Evolutionary conservation across 2,329 filamentous ascomycete genomes (phyloP).

Genomic region (Fusarium verrucosum): DNA sequence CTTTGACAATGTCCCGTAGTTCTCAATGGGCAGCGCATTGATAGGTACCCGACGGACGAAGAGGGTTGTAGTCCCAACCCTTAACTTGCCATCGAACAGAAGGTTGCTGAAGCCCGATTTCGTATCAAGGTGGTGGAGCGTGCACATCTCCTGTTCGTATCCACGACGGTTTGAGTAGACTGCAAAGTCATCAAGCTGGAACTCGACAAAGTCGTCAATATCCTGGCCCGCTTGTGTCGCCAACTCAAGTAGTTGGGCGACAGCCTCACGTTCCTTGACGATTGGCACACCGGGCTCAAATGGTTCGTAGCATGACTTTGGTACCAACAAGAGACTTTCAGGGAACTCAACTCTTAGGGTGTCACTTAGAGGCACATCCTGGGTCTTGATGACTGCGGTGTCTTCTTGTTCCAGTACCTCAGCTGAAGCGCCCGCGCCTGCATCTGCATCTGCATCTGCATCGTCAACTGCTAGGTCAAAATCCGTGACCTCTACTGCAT

Average conservation of each 20-base stretch:
- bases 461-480: neutral
- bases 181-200: constrained; percentile 66
- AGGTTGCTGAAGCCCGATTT: constrained; percentile 50
- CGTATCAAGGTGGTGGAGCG: constrained; percentile 62
- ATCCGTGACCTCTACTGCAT: neutral
- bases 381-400: neutral
- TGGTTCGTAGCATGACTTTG: constrained; percentile 46
- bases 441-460: neutral
- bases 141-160: constrained; percentile 61
- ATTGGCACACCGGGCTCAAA: constrained; percentile 44
- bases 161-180: constrained; percentile 58
- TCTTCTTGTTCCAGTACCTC: constrained; percentile 6
- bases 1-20: constrained; percentile 63
- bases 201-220: constrained; percentile 53
- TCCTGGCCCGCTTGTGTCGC: constrained; percentile 22
- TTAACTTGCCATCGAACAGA: constrained; percentile 70
- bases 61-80: constrained; percentile 50
- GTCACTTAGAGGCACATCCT: neutral
- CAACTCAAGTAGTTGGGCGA: constrained; percentile 10
- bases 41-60: constrained; percentile 69
- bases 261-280: constrained; percentile 37
- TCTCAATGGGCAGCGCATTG: constrained; percentile 68
- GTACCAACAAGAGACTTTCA: constrained; percentile 41
- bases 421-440: constrained; percentile 1
- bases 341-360: constrained; percentile 44